phyloP scores from a whole-genome alignment of 169 alveolate genomes.

The Plasmodium fragile region DNA sequence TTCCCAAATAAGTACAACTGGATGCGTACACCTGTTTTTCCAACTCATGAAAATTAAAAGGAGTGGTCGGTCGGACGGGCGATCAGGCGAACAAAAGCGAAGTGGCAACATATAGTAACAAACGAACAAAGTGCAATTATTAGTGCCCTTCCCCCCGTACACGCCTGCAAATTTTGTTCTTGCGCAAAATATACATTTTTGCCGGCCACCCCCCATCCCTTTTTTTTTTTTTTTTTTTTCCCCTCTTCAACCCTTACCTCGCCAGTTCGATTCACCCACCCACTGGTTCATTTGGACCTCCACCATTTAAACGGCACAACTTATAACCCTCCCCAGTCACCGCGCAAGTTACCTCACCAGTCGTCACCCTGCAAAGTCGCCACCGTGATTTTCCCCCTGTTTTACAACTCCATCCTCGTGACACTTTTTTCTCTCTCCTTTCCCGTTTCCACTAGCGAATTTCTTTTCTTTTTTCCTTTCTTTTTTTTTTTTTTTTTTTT shows the following conservation, averaged over 20 bases:
- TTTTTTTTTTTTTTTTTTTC: too few relatives aligned
- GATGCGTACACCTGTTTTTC: background rate
- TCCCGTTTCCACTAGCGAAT: background rate
- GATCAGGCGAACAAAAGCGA: background rate
- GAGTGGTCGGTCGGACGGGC: background rate
- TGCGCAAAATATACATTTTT: background rate
- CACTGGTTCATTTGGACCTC: background rate
- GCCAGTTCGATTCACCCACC: background rate
- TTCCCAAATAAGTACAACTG: background rate
- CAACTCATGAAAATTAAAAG: background rate
- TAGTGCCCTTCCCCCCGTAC: background rate
- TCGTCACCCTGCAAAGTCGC: background rate
- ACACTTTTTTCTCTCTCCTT: background rate
- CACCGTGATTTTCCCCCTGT: background rate
- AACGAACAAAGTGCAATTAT: background rate
- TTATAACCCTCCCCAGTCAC: background rate
- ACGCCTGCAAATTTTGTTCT: background rate
- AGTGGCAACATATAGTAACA: background rate
- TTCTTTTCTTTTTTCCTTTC: conserved; percentile 18
- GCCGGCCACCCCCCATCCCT: background rate
- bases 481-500: conserved; percentile 43
- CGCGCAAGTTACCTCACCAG: background rate
- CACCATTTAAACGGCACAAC: background rate
- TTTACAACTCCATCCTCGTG: background rate
- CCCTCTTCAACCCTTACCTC: background rate